Percentiles rank a stretch among this genome's conserved stretches.
These are phyloP conservation scores for Penicillium pancosmium DNA, from an alignment of 495 filamentous ascomycete species.

Conservation along the genomic window DNA sequence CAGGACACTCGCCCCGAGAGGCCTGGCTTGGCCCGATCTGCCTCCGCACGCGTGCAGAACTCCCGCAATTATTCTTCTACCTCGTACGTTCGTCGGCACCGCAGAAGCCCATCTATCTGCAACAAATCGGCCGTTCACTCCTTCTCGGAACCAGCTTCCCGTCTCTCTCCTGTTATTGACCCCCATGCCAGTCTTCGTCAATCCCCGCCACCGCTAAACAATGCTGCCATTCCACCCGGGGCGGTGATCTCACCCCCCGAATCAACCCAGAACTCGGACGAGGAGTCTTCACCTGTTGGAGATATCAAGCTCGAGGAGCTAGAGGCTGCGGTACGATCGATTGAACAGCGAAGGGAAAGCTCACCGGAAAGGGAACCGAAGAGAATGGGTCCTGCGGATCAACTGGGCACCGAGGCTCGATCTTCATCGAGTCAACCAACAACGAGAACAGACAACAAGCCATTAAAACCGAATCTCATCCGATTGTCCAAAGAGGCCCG, in stretches of 20 bases:
- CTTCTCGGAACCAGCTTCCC: slow-evolving; percentile 35
- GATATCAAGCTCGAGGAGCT: slow-evolving; percentile 72
- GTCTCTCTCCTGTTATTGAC: slow-evolving; percentile 53
- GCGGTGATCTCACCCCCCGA: slow-evolving; percentile 89
- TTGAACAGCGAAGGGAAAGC: slow-evolving; percentile 65
- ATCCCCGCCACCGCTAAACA: slow-evolving; percentile 75
- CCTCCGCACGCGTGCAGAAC: slow-evolving; percentile 52
- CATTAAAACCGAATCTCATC: slow-evolving; percentile 26
- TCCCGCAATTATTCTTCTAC: slow-evolving; percentile 80
- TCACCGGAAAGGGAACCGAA: slow-evolving; percentile 56
- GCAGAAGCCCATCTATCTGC: slow-evolving; percentile 61
- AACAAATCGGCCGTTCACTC: slow-evolving; percentile 39
- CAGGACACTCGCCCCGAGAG: slow-evolving; percentile 53
- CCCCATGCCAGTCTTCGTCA: slow-evolving; percentile 66
- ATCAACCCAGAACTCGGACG: slow-evolving; percentile 76
- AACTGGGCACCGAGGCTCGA: slow-evolving; percentile 38
- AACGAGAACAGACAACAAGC: background rate
- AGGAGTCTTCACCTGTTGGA: slow-evolving; percentile 62
- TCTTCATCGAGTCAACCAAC: slow-evolving; percentile 28
- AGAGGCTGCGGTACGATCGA: slow-evolving; percentile 78
- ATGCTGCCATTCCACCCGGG: slow-evolving; percentile 72
- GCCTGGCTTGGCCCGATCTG: slow-evolving; percentile 38
- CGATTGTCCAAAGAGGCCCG: slow-evolving; percentile 58
- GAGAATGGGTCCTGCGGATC: slow-evolving; percentile 38
- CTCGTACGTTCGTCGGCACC: slow-evolving; percentile 69